Conservation (phyloP, 2,329 filamentous ascomycete genomes). For the Talaromyces sp. region DNA sequence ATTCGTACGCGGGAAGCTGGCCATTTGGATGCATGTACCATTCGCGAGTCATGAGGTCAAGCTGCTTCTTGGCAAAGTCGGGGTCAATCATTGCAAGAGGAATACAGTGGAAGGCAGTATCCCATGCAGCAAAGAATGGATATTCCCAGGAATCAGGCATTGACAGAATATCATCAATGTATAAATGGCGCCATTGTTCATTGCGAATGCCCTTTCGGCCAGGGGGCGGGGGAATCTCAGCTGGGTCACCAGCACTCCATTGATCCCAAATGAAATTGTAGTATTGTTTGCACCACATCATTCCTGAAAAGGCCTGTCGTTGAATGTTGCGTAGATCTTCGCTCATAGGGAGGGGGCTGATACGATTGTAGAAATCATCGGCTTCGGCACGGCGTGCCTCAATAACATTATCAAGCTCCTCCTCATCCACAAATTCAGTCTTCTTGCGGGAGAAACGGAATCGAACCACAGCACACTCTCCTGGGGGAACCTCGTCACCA, state of each 20-base stretch:
- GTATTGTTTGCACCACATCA: conserved; percentile 98
- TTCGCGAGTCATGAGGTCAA: conserved; percentile 92
- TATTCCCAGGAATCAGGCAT: conserved; percentile 99
- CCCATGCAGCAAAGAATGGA: conserved; percentile 96
- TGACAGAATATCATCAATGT: conserved; percentile 91
- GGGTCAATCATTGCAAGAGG: conserved; percentile 96
- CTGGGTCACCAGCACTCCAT: conserved; percentile 93
- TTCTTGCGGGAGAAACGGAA: conserved; percentile 80
- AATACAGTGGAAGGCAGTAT: conserved; percentile 95
- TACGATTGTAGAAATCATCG: conserved; percentile 92
- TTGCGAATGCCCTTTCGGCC: conserved; percentile 81
- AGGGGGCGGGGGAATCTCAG: conserved; percentile 81
- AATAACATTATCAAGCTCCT: conserved; percentile 86
- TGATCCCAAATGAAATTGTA: conserved; percentile 98
- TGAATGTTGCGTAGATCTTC: conserved; percentile 95
- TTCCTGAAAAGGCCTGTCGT: conserved; percentile 88
- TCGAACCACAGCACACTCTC: conserved; percentile 92
- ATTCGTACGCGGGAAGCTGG: conserved; percentile 89
- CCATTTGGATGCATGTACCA: conserved; percentile 99
- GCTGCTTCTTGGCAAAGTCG: conserved; percentile 96
- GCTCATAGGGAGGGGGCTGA: conserved; percentile 90
- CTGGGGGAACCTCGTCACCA: conserved; percentile 80
- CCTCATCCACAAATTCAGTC: conserved; percentile 83
- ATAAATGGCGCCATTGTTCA: conserved; percentile 88
- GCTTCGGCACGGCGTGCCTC: conserved; percentile 86